Percentiles rank a stretch among this genome's conserved stretches.
Conservation (phyloP, 805 yeast genomes). For the Starmerella vaccinii region DNA sequence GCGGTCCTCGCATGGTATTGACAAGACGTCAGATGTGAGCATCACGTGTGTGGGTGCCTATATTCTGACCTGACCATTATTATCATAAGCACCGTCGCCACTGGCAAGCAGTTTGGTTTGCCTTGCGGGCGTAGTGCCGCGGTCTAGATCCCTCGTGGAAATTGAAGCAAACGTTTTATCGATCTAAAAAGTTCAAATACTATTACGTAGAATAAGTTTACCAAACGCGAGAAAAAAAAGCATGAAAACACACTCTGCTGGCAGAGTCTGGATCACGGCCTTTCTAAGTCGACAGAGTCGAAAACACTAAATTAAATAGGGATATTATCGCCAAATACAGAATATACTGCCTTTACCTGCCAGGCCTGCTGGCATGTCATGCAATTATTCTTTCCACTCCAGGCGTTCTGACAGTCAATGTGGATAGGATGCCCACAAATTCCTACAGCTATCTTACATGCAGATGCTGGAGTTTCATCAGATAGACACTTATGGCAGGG, state of each 20-base stretch:
- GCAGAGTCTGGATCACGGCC: no score
- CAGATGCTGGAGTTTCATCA: not conserved
- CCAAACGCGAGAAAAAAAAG: no score
- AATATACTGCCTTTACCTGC: not conserved
- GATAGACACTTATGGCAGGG: slow-evolving; percentile 11
- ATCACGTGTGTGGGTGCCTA: slow-evolving; percentile 2
- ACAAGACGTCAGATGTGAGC: slow-evolving; percentile 1
- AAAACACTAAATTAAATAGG: not conserved
- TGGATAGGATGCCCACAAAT: slow-evolving; percentile 15
- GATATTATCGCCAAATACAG: not conserved
- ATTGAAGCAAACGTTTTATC: no score
- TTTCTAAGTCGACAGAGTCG: no score
- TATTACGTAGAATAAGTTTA: no score
- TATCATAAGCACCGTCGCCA: not conserved
- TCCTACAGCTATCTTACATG: slow-evolving; percentile 8
- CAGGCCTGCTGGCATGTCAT: slow-evolving; percentile 13
- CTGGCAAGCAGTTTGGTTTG: not conserved
- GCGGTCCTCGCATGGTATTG: slow-evolving; percentile 52
- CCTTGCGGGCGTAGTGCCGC: not conserved
- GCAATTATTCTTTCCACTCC: not conserved
- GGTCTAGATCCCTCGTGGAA: no score
- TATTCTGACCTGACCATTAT: no score
- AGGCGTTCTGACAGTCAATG: slow-evolving; percentile 11
- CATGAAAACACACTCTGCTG: no score
- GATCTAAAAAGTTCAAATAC: no score